Evolutionary conservation across 2,329 filamentous ascomycete genomes (phyloP), one percentile per base, ranked within the genome.

Genomic region (Diaporthe capsici): DNA sequence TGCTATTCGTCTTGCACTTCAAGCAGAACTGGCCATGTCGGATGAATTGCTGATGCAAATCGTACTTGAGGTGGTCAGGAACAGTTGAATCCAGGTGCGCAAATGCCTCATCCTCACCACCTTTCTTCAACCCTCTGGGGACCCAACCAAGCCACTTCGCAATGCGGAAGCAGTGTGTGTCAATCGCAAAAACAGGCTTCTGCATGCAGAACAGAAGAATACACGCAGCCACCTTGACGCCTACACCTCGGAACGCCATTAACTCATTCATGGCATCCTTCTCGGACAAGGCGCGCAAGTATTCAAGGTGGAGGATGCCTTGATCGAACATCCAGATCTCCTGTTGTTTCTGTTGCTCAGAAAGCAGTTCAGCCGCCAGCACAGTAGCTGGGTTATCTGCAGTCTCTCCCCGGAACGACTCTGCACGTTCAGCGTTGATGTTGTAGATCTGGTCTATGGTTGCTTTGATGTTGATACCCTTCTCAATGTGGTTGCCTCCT

Each of bases 361-460:
- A 83, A 75, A 87, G 84, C 31, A 83, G 78, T 8, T 82, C 72
- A 2, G 85, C 84, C 3, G 85, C 85, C 58, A 88, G 84, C 7
- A 90, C 83, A 9, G 85, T 82, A 0, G 85, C 85, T 2, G 86
- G 83, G 4, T 85, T 81, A 2, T 82, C 81, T 20, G 85, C 85
- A 28, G 83, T 75, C 61, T 85, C 85, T 53, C 87, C 87, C 44
- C 83, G 81, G 1, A 86, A 86, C 0, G 87, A 87, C 28, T 88
- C 83, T 20, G 81, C 80, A 31, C 84, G 80, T 39, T 81, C 77
- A 37, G 90, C 85, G 72, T 94, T 95, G 78, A 95, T 92, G 60
- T 91, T 85, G 80, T 93, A 91, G 0, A 95, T 93, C 83, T 92
- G 91, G 71, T 95, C 90, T 12, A 97, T 86, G 49, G 95, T 95